Conservation (phyloP, 768 basidiomycete species). For the Mrakia blollopis region DNA sequence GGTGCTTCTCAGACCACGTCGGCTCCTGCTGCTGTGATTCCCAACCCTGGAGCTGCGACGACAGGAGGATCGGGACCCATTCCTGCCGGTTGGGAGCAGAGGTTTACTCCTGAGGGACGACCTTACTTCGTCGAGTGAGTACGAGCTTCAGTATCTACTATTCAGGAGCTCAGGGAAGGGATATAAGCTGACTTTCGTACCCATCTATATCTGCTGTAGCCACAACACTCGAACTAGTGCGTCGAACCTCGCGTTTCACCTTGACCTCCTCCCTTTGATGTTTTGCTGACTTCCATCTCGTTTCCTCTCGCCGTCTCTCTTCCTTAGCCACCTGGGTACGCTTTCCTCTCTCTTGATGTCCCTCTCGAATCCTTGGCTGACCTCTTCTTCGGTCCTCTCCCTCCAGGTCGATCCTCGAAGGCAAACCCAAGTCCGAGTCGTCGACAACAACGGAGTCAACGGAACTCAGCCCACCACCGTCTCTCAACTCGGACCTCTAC, state of each 20-base stretch:
- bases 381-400: neutral
- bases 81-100: conserved; percentile 98
- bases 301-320: neutral
- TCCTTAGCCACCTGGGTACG: conserved; percentile 64
- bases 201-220: conserved; percentile 10
- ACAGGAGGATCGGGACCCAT: conserved; percentile 78
- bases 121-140: conserved; percentile 86
- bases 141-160: no score
- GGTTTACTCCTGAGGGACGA: conserved; percentile 95
- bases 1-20: conserved; percentile 36
- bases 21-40: conserved; percentile 33
- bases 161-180: neutral
- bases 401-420: conserved; percentile 79
- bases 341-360: neutral
- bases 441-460: conserved; percentile 88
- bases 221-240: conserved; percentile 89
- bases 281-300: neutral
- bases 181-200: neutral
- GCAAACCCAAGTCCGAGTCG: conserved; percentile 91
- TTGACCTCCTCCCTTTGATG: neutral
- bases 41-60: conserved; percentile 47
- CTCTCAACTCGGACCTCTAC: conserved; percentile 90
- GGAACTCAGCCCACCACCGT: conserved; percentile 90
- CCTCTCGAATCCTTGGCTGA: neutral
- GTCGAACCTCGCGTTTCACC: neutral